Percentiles rank a stretch among this genome's conserved stretches.
phyloP scores from a whole-genome alignment of 2,329 filamentous ascomycete species.

The Trichoderma citrinoviride region DNA sequence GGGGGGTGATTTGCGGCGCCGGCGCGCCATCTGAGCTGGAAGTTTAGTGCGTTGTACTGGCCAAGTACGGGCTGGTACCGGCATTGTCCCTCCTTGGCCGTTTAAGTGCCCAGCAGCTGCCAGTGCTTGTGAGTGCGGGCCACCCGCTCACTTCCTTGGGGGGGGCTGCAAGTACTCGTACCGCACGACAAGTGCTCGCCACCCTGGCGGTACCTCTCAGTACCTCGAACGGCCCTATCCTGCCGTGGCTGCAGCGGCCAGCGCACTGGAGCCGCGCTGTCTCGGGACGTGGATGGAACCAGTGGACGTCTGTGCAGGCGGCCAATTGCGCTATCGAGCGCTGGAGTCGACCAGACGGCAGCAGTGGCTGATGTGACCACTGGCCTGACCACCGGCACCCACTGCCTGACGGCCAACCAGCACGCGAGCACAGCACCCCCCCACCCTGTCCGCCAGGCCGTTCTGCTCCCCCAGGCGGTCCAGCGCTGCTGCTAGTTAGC shows the following conservation, averaged over 20 bases:
- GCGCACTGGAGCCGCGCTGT: conserved; percentile 13
- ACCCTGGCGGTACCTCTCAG: too few relatives aligned
- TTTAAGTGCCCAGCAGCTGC: background rate
- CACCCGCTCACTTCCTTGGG: background rate
- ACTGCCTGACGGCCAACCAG: conserved; percentile 12
- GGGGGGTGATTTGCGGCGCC: conserved; percentile 4
- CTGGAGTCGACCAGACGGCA: background rate
- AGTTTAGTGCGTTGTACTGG: background rate
- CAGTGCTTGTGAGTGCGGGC: background rate
- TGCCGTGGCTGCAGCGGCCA: background rate
- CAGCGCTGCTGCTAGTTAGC: background rate
- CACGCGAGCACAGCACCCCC: conserved; percentile 21
- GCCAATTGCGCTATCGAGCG: background rate
- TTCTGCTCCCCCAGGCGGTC: background rate
- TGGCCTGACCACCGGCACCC: conserved; percentile 19
- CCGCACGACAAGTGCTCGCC: too few relatives aligned
- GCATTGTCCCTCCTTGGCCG: background rate
- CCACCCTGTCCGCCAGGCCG: conserved; percentile 15
- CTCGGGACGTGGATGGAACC: conserved; percentile 9
- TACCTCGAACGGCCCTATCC: too few relatives aligned
- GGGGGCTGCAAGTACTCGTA: too few relatives aligned
- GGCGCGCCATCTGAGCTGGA: conserved; percentile 10
- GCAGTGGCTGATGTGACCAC: conserved; percentile 1
- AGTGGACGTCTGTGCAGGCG: background rate
- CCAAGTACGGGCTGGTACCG: background rate